Conservation (phyloP, 2,329 filamentous ascomycete genomes). For the Cytospora leucostoma region DNA sequence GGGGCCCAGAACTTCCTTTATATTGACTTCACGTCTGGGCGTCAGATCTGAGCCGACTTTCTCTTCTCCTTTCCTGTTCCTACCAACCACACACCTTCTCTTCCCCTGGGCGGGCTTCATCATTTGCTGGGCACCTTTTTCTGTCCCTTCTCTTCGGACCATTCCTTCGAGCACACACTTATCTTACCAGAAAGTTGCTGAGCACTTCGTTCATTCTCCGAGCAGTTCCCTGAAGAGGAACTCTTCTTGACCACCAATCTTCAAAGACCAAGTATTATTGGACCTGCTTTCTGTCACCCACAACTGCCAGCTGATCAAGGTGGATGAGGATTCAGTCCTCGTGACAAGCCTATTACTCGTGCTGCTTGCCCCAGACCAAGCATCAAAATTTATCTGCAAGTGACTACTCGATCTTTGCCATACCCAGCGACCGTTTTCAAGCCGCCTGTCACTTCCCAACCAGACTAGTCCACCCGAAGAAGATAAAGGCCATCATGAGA, state of each 20-base stretch:
- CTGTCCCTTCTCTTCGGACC: constrained; percentile 4
- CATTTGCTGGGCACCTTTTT: constrained; percentile 1
- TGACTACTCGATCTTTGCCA: neutral
- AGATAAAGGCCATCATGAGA: constrained; percentile 14
- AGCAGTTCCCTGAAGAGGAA: constrained; percentile 1
- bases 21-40: constrained; percentile 10
- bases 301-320: constrained; percentile 3
- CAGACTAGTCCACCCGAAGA: neutral
- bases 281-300: neutral
- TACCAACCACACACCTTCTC: neutral
- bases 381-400: constrained; percentile 21
- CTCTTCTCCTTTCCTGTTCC: constrained; percentile 6
- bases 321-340: neutral
- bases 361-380: constrained; percentile 40
- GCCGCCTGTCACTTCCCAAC: no score
- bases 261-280: neutral
- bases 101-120: neutral
- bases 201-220: constrained; percentile 18
- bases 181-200: constrained; percentile 23
- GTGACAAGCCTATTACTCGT: constrained; percentile 2
- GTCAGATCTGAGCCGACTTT: neutral
- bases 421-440: neutral
- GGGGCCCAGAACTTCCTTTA: constrained; percentile 6
- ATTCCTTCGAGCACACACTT: constrained; percentile 10
- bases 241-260: constrained; percentile 8